Evolutionary conservation across 2,329 filamentous ascomycete genomes (phyloP), one percentile per base, ranked within the genome.

Genomic region (Penicillium sp.): DNA sequence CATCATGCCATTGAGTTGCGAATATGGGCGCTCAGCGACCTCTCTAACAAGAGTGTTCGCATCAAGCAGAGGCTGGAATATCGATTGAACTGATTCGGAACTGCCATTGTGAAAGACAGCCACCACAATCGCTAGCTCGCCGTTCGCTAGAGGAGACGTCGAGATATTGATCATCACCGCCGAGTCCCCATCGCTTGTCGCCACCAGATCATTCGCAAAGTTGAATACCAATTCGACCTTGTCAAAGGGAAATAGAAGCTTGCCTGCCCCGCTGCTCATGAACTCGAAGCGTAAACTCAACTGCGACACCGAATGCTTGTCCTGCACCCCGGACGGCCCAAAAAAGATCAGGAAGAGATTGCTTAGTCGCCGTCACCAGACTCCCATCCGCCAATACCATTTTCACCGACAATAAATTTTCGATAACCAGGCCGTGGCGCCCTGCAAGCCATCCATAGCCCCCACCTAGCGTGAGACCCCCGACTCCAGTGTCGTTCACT

Each of bases 401-500:
- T 2, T 70, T 75, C 21, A 68, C 74, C 3, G 68, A 65, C 8
- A 71, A 75, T 17, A 85, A 72, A 63, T 80, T 79, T 69, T 85
- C 84, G 53, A 84, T 80, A 1, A 77, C 77, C 4, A 88, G 76
- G 0, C 87, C 88, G 58, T 85, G 74, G 23, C 76, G 76, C 1
- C 83, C 82, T 15, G 78, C 82, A 17, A 88, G 74, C 70, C 82
- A 82, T 0, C 87, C 85, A 67, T 84, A 86, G 1, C 86, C 86
- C 29, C 86, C 86, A 1, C 85, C 84, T 0, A 88, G 70, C 0
- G 82, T 80, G n/a, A 88, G 73, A 0, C 84, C 87, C 3, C 84
- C 86, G 7, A 88, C 84, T 2, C 87, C 86, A 1, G 85, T 87
- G 61, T 88, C 83, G 30, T 83, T 84, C 3, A 88, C 83, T 0